Percentiles rank a stretch among this genome's conserved stretches.
Evolutionary conservation across 2,329 filamentous ascomycete genomes (phyloP).

Genomic region (Nakataea oryzae): DNA sequence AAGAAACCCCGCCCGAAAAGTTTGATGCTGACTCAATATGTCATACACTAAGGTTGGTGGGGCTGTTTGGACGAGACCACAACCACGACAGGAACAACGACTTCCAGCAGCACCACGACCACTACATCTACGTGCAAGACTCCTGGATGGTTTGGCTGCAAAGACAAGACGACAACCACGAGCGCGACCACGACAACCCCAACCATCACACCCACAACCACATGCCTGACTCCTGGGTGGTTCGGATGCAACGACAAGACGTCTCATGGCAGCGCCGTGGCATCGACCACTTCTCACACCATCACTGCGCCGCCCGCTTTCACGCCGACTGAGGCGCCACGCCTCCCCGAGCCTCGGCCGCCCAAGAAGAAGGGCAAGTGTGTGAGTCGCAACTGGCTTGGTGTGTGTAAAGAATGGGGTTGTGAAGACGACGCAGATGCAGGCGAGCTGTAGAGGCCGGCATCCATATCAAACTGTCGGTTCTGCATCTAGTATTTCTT

Average conservation of each 20-base stretch:
- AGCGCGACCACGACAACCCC: slow-evolving; percentile 12
- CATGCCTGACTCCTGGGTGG: slow-evolving; percentile 10
- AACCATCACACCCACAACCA: slow-evolving; percentile 14
- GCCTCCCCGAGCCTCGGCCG: slow-evolving; percentile 11
- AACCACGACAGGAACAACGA: slow-evolving; percentile 28
- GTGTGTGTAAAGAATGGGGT: slow-evolving; percentile 28
- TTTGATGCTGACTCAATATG: slow-evolving; percentile 2
- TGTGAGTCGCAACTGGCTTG: slow-evolving; percentile 27
- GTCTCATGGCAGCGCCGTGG: slow-evolving; percentile 5
- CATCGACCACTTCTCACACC: slow-evolving; percentile 12
- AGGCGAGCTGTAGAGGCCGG: background rate
- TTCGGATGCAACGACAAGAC: slow-evolving; percentile 12
- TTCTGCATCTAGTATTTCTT: background rate
- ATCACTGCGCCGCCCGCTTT: slow-evolving; percentile 20
- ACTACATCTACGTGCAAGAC: slow-evolving; percentile 48
- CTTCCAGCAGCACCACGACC: slow-evolving; percentile 30
- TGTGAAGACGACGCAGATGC: slow-evolving; percentile 12
- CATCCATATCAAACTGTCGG: background rate
- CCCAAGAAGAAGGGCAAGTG: slow-evolving; percentile 19
- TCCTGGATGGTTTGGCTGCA: slow-evolving; percentile 59
- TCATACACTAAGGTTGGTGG: slow-evolving; percentile 66
- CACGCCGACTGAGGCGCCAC: slow-evolving; percentile 12
- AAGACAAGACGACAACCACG: slow-evolving; percentile 32
- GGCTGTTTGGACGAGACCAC: slow-evolving; percentile 58
- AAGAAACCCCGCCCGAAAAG: too few relatives aligned